Evolutionary conservation across 768 basidiomycete species (phyloP).

Genomic region (Mycena floridula): DNA sequence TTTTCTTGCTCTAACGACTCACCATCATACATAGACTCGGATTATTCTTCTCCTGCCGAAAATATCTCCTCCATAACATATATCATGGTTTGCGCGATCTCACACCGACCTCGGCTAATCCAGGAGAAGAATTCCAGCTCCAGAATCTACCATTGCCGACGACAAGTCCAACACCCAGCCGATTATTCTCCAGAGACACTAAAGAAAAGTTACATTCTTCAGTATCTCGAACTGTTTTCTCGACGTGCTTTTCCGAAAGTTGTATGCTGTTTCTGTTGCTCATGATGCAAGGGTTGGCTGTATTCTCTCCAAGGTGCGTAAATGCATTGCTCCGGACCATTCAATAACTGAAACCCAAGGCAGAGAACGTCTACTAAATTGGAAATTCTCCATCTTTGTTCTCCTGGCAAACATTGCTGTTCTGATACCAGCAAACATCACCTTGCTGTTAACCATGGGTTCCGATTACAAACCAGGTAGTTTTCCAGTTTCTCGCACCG

Average conservation of each 20-base stretch:
- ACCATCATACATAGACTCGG: conserved; percentile 27
- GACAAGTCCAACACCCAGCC: conserved; percentile 9
- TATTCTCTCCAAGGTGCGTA: conserved; percentile 51
- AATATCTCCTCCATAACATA: conserved; percentile 49
- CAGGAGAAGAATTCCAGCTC: conserved; percentile 22
- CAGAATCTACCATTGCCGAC: conserved; percentile 27
- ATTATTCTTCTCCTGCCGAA: conserved; percentile 53
- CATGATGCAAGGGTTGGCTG: conserved; percentile 58
- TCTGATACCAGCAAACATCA: conserved; percentile 58
- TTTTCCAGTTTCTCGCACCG: background rate
- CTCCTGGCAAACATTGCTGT: conserved; percentile 60
- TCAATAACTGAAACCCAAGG: conserved; percentile 1
- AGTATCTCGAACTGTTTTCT: conserved; percentile 55
- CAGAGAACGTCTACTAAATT: conserved; percentile 63
- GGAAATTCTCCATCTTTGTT: conserved; percentile 57
- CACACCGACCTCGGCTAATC: conserved; percentile 23
- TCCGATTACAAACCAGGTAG: background rate
- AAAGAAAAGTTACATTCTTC: conserved; percentile 40
- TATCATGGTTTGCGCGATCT: conserved; percentile 54
- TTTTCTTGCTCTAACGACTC: too few relatives aligned
- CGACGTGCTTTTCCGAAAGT: conserved; percentile 69
- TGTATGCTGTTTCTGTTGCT: conserved; percentile 67
- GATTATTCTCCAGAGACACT: conserved; percentile 2
- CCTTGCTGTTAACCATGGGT: conserved; percentile 45
- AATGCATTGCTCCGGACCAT: background rate